These are phyloP conservation scores for Galeopsis tetrahit DNA, from an alignment of 257 asterid species.

Conservation along the genomic window DNA sequence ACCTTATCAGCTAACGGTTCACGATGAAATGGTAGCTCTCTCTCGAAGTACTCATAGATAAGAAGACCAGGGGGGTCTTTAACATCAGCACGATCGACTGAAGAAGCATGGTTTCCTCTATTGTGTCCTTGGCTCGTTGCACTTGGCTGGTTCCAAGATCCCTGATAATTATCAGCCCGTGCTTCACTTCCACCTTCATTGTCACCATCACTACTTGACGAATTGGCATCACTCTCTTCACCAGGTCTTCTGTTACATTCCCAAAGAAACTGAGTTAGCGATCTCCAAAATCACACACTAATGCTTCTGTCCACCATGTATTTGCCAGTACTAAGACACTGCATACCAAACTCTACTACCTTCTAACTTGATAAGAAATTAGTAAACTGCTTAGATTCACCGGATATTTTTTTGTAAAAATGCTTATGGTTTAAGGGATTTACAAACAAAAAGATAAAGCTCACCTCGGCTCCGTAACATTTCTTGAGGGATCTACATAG, in stretches of 20 bases:
- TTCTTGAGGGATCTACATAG: constrained; percentile 65
- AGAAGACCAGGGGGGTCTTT: constrained; percentile 70
- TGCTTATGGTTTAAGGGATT: not conserved
- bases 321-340: not conserved
- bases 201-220: constrained; percentile 75
- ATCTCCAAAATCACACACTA: not conserved
- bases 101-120: constrained; percentile 45
- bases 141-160: constrained; percentile 49
- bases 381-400: no score
- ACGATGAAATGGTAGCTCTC: constrained; percentile 80
- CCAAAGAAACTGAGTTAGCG: constrained; percentile 8
- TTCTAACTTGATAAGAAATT: no score
- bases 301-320: not conserved
- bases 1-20: constrained; percentile 94
- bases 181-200: constrained; percentile 62
- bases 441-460: not conserved
- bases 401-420: no score
- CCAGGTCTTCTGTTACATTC: constrained; percentile 66
- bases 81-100: constrained; percentile 53
- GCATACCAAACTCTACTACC: not conserved
- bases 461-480: constrained; percentile 56
- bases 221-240: constrained; percentile 83
- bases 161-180: constrained; percentile 42
- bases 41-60: constrained; percentile 70
- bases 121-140: constrained; percentile 41